Base-by-base conservation (phyloP, 208 protist genomes). In the Wallacemonas sp. region DNA sequence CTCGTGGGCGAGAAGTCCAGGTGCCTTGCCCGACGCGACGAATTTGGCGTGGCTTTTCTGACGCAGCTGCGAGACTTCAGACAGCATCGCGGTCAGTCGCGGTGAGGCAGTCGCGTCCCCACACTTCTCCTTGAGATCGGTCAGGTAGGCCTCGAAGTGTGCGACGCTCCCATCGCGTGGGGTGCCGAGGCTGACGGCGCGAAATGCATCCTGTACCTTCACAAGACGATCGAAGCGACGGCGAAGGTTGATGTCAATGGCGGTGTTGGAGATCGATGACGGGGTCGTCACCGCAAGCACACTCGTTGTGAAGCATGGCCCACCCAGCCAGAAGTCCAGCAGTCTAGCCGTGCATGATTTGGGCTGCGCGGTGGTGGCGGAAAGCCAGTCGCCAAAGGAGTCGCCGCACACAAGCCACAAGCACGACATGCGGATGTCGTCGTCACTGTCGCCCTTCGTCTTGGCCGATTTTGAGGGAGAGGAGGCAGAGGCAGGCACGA, bases 231-330 rank as follows among this genome's bases (percentile, higher is more conserved):
- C 27, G 26, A 63, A 63, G 57, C 57, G 57, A 16, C 38, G 39
- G n/a, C 57, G 39, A 5, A 46, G 26, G 39, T 23, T 24, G 19
- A 63, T 5, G 39, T 49, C 34, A 16, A 6, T 14, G 14, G 6
- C 36, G 9, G 36, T 41, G 9, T 41, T 41, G 36, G 44, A 55
- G 48, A 43, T 12, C 36, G 48, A 32, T 2, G 58, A 46, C 17
- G 62, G 26, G 27, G 63, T 60, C 27, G 67, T 70, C 2, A 83
- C 33, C 12, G 69, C 72, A 1, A 69, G 43, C 9, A 76, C 56
- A 21, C 65, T 47, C 6, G 69, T 76, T 0, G 72, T 78, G 72
- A 66, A 83, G 77, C 77, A 83, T 17, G 77, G 77, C 3, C 77
- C 77, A 1, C 70, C 72, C 21, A 77, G 44, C 64, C 65, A 70